Evolutionary conservation across 225 moss, liverwort and hornwort genomes (phyloP), one percentile per base, ranked within the genome.

Genomic region (Anthoceros angustus): DNA sequence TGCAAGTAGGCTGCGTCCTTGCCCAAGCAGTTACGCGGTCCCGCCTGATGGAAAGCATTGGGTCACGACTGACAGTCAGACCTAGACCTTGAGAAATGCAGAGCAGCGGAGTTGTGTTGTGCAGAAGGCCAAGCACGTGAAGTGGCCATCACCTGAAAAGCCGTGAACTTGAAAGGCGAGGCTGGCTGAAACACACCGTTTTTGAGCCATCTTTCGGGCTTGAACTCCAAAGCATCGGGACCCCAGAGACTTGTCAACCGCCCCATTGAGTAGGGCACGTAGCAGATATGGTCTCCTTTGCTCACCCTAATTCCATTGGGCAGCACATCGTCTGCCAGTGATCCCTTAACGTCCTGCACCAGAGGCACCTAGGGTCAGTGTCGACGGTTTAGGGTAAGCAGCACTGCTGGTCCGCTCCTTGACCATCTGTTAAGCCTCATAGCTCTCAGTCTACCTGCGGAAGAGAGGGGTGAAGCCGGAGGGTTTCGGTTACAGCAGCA

Each of bases 171-270:
- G 72, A 81, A 92, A 3, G 84, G 82, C 42, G 86, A 85, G 71
- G 81, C 85, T 3, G 64, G 73, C 24, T 72, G 74, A 40, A 88
- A 81, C 8, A 70, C 77, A 4, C 86, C 86, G 2, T 77, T 63
- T 11, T 48, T 69, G 14, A 92, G 78, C 92, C 92, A 92, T 43
- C 92, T 74, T 40, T 83, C 83, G 0, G 88, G 92, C 42, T 74
- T 80, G 70, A 83, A 92, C 43, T 78, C 66, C 0, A 63, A 38
- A 0, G 88, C 86, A 9, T 92, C 88, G 0, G 75, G 66, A 5
- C 88, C 88, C 92, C 92, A 92, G 3, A 92, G 20, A 16, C 72
- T 69, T 0, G 69, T 74, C 86, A 86, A 76, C 45, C 88, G 77
- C 0, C 77, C 92, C 92, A 92, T 92, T 12, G 77, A 74, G 3